Base-by-base conservation (phyloP, 495 filamentous ascomycete genomes). In the Xylaria longipes region DNA sequence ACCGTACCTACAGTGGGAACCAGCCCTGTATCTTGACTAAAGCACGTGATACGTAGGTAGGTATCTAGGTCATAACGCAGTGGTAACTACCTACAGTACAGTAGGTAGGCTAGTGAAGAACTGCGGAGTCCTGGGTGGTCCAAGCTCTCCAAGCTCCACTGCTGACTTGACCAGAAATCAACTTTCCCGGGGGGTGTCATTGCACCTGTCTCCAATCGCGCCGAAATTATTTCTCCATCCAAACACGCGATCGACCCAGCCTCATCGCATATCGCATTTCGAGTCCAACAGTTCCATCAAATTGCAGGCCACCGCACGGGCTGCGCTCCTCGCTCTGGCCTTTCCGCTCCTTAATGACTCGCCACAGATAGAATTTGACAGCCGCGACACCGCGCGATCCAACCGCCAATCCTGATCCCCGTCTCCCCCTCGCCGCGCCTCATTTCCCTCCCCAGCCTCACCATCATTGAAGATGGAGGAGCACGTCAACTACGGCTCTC, bases 401-500 rank as follows among this genome's bases (percentile, higher is more conserved):
- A 29, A 72, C 45, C 20, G 5, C 65, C 29, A 43, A 57, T 73
- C 37, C 25, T 11, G n/a, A 68, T 17, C 65, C 29, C 43, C 58
- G 71, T 57, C 71, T 72, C 35, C 65, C 35, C 76, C 61, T 50
- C 41, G 43, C 22, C 27, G 76, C 41, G 41, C 45, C 46, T 22
- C 41, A 33, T 56, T 43, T 8, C 35, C 45, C 22, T 22, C 29
- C 15, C 12, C 15, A 29, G 6, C 50, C 9, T 48, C 50, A 14
- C 15, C 46, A 33, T 20, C 31, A 50, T 68, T 52, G 66, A 77
- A 73, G 29, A 90, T 90, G 88, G 88, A 90, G 66, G 87, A 87
- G 61, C 82, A 82, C 52, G 76, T 84, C 66, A 86, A 79, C 76
- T 89, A 87, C 73, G 88, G 82, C 76, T 87, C 85, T 50, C 83